A percentile compares a stretch with the other conserved stretches of the same genome.
Evolutionary conservation across 768 basidiomycete genomes (phyloP).

Genomic region (Leccinellum luteum): DNA sequence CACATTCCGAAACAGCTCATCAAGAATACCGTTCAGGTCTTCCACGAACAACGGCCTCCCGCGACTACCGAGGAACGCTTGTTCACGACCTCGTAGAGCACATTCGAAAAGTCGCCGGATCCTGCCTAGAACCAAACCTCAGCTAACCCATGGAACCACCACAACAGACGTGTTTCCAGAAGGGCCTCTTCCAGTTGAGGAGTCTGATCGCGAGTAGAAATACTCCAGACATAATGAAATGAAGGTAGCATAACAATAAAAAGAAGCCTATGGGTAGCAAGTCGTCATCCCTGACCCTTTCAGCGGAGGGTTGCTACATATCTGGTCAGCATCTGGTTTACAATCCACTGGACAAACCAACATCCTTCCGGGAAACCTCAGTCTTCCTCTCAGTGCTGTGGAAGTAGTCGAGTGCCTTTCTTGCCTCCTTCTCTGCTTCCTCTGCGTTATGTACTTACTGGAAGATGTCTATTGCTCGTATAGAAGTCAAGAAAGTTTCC

Average conservation of each 20-base stretch:
- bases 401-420: conserved; percentile 74
- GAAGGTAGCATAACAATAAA: conserved; percentile 5
- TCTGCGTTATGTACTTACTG: conserved; percentile 78
- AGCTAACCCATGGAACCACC: conserved; percentile 3
- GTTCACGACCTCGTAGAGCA: conserved; percentile 82
- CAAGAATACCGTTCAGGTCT: conserved; percentile 77
- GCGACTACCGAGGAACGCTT: conserved; percentile 78
- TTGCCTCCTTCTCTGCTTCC: conserved; percentile 67
- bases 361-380: conserved; percentile 32
- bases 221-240: conserved; percentile 10
- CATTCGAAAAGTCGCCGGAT: conserved; percentile 86
- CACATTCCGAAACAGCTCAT: conserved; percentile 67
- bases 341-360: conserved; percentile 16
- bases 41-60: conserved; percentile 74
- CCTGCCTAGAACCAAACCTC: conserved; percentile 43
- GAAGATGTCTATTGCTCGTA: no score
- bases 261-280: neutral
- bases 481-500: no score
- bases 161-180: conserved; percentile 55
- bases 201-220: neutral
- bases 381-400: conserved; percentile 47
- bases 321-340: neutral
- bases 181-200: conserved; percentile 84
- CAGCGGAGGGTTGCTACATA: neutral
- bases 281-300: neutral